Evolutionary conservation across 805 yeast species (phyloP).

Genomic region (Candida mattraensis): DNA sequence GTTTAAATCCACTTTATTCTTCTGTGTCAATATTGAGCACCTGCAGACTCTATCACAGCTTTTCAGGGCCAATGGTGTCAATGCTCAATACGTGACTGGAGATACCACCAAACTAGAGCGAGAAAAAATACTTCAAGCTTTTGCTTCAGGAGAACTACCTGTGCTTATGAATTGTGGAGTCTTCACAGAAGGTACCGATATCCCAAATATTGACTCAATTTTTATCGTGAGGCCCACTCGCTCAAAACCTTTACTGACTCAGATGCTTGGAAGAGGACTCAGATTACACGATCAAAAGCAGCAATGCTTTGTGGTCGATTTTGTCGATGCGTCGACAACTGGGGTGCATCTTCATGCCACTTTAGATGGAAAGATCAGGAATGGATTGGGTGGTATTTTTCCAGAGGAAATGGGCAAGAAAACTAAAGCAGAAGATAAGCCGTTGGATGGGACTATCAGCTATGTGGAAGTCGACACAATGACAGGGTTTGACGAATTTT

Average conservation of each 20-base stretch:
- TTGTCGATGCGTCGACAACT: slow-evolving; percentile 55
- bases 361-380: slow-evolving; percentile 21
- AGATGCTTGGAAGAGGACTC: slow-evolving; percentile 91
- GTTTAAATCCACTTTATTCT: slow-evolving; percentile 66
- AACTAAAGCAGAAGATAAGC: not conserved
- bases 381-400: slow-evolving; percentile 16
- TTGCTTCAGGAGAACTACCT: slow-evolving; percentile 59
- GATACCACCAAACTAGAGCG: slow-evolving; percentile 56
- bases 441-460: slow-evolving; percentile 19
- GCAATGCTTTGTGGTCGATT: slow-evolving; percentile 73
- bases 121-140: slow-evolving; percentile 51
- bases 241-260: slow-evolving; percentile 69
- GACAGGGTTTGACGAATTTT: slow-evolving; percentile 29
- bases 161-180: slow-evolving; percentile 87
- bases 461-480: slow-evolving; percentile 31
- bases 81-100: slow-evolving; percentile 72
- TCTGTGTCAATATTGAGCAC: slow-evolving; percentile 75
- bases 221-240: slow-evolving; percentile 78
- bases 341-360: slow-evolving; percentile 30
- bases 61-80: slow-evolving; percentile 59
- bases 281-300: slow-evolving; percentile 61
- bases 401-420: slow-evolving; percentile 3
- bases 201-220: slow-evolving; percentile 83
- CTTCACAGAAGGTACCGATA: slow-evolving; percentile 93
- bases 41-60: slow-evolving; percentile 51